phyloP scores from a whole-genome alignment of 1,284 basidiomycete species.

The Polyporus tsugae region DNA sequence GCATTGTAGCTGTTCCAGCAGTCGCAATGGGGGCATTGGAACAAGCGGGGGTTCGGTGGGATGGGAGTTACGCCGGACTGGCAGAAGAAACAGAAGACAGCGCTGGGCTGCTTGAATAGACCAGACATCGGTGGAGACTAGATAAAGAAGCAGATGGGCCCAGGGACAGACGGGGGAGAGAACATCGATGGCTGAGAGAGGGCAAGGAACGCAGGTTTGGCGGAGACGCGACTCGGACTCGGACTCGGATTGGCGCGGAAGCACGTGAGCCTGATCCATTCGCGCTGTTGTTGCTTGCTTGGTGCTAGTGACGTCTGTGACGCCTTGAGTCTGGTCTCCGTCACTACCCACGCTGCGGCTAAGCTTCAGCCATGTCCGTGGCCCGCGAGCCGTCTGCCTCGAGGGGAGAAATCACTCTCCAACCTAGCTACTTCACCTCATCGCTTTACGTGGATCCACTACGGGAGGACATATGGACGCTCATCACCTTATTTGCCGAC shows the following conservation, averaged over 20 bases:
- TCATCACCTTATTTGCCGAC: conserved; percentile 59
- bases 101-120: conserved; percentile 46
- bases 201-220: neutral
- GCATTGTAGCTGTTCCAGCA: conserved; percentile 79
- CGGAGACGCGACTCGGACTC: conserved; percentile 2
- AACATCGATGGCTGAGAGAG: conserved; percentile 22
- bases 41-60: conserved; percentile 60
- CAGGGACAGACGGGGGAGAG: neutral
- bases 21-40: conserved; percentile 70
- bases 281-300: conserved; percentile 36
- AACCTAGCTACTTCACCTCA: conserved; percentile 80
- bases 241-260: conserved; percentile 9
- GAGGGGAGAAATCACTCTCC: conserved; percentile 68
- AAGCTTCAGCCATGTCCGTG: conserved; percentile 47
- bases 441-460: conserved; percentile 72
- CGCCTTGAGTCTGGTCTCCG: too few relatives aligned
- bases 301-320: conserved; percentile 9
- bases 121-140: conserved; percentile 33
- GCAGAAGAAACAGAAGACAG: conserved; percentile 73
- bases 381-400: conserved; percentile 49
- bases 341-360: neutral
- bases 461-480: conserved; percentile 65
- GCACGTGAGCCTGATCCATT: conserved; percentile 34
- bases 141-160: neutral
- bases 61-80: conserved; percentile 51